Evolutionary conservation across 2,329 filamentous ascomycete species (phyloP).

Genomic region (Didymella keratinophila): DNA sequence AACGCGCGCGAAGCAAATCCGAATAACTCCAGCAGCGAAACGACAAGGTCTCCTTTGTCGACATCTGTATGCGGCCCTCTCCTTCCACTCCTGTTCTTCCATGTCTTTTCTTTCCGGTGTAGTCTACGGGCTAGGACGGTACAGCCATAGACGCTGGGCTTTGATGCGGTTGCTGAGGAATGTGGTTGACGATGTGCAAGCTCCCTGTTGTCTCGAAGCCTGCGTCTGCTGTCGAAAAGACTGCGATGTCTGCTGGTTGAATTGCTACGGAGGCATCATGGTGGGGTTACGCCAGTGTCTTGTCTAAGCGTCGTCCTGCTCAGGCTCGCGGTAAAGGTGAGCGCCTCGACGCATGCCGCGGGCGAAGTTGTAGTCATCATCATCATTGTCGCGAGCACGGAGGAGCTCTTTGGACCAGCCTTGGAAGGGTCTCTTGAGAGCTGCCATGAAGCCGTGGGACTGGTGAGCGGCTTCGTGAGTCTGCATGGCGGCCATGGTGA

Average conservation of each 20-base stretch:
- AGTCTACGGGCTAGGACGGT: slow-evolving; percentile 23
- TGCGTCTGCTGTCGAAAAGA: slow-evolving; percentile 30
- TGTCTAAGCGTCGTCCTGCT: slow-evolving; percentile 1
- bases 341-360: slow-evolving; percentile 33
- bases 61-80: not conserved
- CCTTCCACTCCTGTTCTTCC: not conserved
- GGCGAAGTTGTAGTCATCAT: slow-evolving; percentile 50
- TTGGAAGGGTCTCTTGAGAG: slow-evolving; percentile 46
- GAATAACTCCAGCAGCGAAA: not conserved
- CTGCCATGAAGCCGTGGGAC: slow-evolving; percentile 22
- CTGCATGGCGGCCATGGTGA: slow-evolving; percentile 9
- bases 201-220: slow-evolving; percentile 39
- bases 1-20: not conserved
- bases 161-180: slow-evolving; percentile 54
- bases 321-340: slow-evolving; percentile 16
- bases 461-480: not conserved
- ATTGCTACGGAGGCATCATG: slow-evolving; percentile 48
- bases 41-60: not conserved
- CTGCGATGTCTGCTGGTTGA: slow-evolving; percentile 39
- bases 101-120: not conserved
- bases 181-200: slow-evolving; percentile 55
- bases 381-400: slow-evolving; percentile 41
- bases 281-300: slow-evolving; percentile 37
- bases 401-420: slow-evolving; percentile 47
- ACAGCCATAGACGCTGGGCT: slow-evolving; percentile 57